Base-by-base conservation (phyloP, 2,329 filamentous ascomycete species). In the Alternaria arborescens region DNA sequence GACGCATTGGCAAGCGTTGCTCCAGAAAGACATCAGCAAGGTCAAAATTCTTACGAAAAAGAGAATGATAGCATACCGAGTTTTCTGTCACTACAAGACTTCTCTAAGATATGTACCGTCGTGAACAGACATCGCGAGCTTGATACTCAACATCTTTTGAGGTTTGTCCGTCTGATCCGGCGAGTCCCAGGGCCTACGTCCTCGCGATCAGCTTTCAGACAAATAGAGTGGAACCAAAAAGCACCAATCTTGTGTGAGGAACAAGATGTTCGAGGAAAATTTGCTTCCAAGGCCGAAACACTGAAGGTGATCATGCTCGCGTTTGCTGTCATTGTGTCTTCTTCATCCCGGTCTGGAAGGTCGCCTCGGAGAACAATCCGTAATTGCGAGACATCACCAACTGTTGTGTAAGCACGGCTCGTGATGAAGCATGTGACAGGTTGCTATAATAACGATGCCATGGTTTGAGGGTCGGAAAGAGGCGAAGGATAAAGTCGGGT, bases 181-280 rank as follows among this genome's bases (percentile, higher is more conserved):
- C 1, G 32, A 36, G 32, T 16, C 14, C 0, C 4, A 36, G 32
- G 16, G 32, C 3, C 5, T 36, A 36, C 12, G 38, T 40, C 38
- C n/a, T 20, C 8, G 38, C n/a, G n/a, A 40, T 20, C 38, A 20
- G 38, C 38, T 20, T 20, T 3, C 38, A 40, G 8, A 8, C 38
- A 18, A 11, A 2, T 4, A 11, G 14, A 40, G 14, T 0, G 0
- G 1, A 20, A 4, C 8, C n/a, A 20, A 8, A 0, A 20, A 40
- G n/a, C 38, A 40, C 5, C n/a, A 20, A 4, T 40, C 10, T 11
- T 20, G 38, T 40, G 4, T 8, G 4, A 40, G 38, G 10, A 5
- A 20, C n/a, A 40, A 18, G 10, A 10, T 3, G 4, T 10, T 11
- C 10, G 38, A 40, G 18, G 8, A 6, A 11, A 11, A n/a, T 40